phyloP scores from a whole-genome alignment of 1,284 basidiomycete genomes.

The Neolentinus lepideus region DNA sequence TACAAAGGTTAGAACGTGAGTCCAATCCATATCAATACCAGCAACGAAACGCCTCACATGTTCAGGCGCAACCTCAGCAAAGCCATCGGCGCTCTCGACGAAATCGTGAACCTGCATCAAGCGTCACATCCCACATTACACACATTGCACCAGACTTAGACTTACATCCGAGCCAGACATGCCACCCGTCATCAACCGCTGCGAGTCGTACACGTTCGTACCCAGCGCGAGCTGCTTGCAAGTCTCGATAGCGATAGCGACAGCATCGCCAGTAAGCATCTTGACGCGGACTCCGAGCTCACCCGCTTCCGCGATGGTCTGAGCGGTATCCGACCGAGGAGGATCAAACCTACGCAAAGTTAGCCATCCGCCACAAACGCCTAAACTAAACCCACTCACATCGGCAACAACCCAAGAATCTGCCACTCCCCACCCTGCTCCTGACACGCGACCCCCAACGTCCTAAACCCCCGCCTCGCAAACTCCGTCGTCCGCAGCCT shows the following conservation, averaged over 20 bases:
- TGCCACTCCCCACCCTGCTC: conserved; percentile 40
- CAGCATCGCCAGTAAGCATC: conserved; percentile 53
- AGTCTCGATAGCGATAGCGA: conserved; percentile 49
- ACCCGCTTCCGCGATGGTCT: conserved; percentile 43
- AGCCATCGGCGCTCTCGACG: conserved; percentile 48
- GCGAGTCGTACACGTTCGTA: conserved; percentile 49
- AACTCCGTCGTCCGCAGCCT: conserved; percentile 33
- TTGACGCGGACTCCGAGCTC: conserved; percentile 45
- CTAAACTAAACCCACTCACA: conserved; percentile 7
- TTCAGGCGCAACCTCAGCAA: conserved; percentile 52
- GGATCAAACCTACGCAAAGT: conserved; percentile 45
- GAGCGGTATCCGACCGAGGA: conserved; percentile 41
- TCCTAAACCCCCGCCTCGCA: conserved; percentile 43
- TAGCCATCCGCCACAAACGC: too few relatives aligned
- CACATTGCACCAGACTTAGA: conserved; percentile 14
- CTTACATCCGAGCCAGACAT: conserved; percentile 45
- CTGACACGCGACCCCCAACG: conserved; percentile 43
- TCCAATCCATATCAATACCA: not conserved
- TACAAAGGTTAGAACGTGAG: not conserved
- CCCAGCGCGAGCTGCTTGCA: conserved; percentile 28
- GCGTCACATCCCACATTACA: conserved; percentile 43
- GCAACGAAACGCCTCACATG: conserved; percentile 29
- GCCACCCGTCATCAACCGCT: conserved; percentile 43
- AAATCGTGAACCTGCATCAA: conserved; percentile 30
- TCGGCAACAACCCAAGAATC: conserved; percentile 15